Evolutionary conservation across 257 asterid genomes (phyloP).

Genomic region (Scutellaria barbata): DNA sequence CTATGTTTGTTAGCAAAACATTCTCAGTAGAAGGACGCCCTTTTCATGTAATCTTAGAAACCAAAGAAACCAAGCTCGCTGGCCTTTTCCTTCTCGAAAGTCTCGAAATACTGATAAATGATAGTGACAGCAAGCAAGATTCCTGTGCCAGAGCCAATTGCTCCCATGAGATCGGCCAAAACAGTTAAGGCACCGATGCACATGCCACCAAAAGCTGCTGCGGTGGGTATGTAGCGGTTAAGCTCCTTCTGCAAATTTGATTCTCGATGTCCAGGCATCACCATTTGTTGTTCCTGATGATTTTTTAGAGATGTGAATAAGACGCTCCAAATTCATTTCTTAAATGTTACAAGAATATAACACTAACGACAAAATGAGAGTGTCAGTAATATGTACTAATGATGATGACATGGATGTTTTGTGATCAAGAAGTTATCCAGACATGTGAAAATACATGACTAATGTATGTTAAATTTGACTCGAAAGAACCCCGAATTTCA

Average conservation of each 20-base stretch:
- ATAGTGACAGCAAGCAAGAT: slow-evolving; percentile 82
- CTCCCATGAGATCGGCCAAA: slow-evolving; percentile 94
- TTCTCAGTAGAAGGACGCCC: slow-evolving; percentile 12
- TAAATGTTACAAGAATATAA: no score
- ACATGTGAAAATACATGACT: not conserved
- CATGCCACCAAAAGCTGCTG: slow-evolving; percentile 92
- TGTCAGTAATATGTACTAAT: not conserved
- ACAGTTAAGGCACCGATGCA: slow-evolving; percentile 91
- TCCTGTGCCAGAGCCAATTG: slow-evolving; percentile 92
- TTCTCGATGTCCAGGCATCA: slow-evolving; percentile 92
- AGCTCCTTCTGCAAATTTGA: slow-evolving; percentile 82
- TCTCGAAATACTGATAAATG: slow-evolving; percentile 86
- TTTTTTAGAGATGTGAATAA: no score
- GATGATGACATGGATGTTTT: not conserved
- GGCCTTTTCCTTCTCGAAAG: slow-evolving; percentile 90
- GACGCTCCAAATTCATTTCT: no score
- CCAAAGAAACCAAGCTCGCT: slow-evolving; percentile 91
- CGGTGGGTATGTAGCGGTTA: slow-evolving; percentile 89
- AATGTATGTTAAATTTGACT: not conserved
- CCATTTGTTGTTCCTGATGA: slow-evolving; percentile 92
- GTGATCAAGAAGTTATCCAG: not conserved
- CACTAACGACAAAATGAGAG: not conserved
- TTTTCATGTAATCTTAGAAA: slow-evolving; percentile 43
- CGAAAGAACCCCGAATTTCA: not conserved
- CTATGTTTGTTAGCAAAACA: slow-evolving; percentile 4